Percentiles rank a stretch among this genome's conserved stretches.
Conservation (phyloP, 2,329 filamentous ascomycete species). For the Colletotrichum agaves region DNA sequence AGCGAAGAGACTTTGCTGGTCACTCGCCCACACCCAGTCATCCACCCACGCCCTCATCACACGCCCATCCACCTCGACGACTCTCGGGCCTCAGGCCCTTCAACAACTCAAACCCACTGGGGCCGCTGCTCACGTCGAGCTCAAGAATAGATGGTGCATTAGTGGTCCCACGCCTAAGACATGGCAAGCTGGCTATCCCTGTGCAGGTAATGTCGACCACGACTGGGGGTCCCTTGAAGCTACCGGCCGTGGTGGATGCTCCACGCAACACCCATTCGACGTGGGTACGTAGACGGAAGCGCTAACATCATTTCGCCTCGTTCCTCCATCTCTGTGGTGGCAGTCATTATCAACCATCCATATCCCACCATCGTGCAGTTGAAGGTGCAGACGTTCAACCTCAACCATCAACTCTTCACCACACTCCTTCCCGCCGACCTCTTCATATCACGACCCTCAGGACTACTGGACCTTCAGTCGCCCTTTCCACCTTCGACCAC, state of each 20-base stretch:
- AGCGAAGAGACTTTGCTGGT: constrained; percentile 41
- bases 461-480: constrained; percentile 27
- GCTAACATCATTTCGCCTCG: constrained; percentile 39
- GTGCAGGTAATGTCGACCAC: constrained; percentile 41
- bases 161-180: constrained; percentile 43
- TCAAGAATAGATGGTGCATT: constrained; percentile 59
- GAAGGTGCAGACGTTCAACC: not conserved
- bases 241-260: constrained; percentile 45
- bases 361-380: constrained; percentile 36
- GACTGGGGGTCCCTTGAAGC: constrained; percentile 41
- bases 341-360: constrained; percentile 39
- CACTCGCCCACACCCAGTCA: constrained; percentile 40
- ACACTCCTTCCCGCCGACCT: constrained; percentile 50
- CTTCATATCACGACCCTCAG: constrained; percentile 39
- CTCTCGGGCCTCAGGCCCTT: constrained; percentile 34
- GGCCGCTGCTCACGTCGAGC: constrained; percentile 40
- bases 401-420: constrained; percentile 43
- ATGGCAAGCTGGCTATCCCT: constrained; percentile 43
- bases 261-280: constrained; percentile 47
- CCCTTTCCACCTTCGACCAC: constrained; percentile 22
- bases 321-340: constrained; percentile 33
- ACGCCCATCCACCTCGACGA: constrained; percentile 31
- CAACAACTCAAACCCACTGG: constrained; percentile 48
- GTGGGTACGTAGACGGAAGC: constrained; percentile 35
- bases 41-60: constrained; percentile 40